These are phyloP conservation scores for Isabelozyma pseudorhagii DNA, from an alignment of 805 yeast species.

Conservation along the genomic window DNA sequence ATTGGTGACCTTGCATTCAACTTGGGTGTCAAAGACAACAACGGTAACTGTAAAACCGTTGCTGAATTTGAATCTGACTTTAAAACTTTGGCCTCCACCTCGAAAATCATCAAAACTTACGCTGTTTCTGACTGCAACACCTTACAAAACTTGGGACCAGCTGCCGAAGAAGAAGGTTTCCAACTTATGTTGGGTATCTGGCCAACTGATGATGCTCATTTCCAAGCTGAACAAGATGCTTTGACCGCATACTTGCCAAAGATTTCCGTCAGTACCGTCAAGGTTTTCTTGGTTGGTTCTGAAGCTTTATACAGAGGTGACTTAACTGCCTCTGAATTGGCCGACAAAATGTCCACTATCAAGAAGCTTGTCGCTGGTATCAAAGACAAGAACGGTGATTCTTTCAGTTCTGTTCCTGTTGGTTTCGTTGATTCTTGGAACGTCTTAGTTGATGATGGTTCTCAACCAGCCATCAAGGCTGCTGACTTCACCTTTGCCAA, in stretches of 20 bases:
- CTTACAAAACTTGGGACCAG: slow-evolving; percentile 79
- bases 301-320: slow-evolving; percentile 94
- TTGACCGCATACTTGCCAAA: slow-evolving; percentile 67
- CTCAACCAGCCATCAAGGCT: slow-evolving; percentile 68
- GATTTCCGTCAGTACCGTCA: slow-evolving; percentile 64
- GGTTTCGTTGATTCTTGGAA: slow-evolving; percentile 98
- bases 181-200: slow-evolving; percentile 81
- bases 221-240: slow-evolving; percentile 69
- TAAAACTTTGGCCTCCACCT: slow-evolving; percentile 51
- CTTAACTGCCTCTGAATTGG: slow-evolving; percentile 70
- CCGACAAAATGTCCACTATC: slow-evolving; percentile 60
- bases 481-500: slow-evolving; percentile 88
- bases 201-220: slow-evolving; percentile 88
- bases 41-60: slow-evolving; percentile 73
- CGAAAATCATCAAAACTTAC: slow-evolving; percentile 74
- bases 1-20: slow-evolving; percentile 75
- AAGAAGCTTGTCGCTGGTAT: slow-evolving; percentile 58
- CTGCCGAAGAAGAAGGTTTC: slow-evolving; percentile 75
- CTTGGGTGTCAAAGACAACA: slow-evolving; percentile 76
- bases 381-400: slow-evolving; percentile 76
- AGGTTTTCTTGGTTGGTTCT: slow-evolving; percentile 86
- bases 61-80: slow-evolving; percentile 71
- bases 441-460: slow-evolving; percentile 75
- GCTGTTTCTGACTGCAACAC: slow-evolving; percentile 96
- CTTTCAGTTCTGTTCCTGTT: slow-evolving; percentile 69